Evolutionary conservation across 805 yeast genomes (phyloP).

Genomic region (Metschnikowia borealis): DNA sequence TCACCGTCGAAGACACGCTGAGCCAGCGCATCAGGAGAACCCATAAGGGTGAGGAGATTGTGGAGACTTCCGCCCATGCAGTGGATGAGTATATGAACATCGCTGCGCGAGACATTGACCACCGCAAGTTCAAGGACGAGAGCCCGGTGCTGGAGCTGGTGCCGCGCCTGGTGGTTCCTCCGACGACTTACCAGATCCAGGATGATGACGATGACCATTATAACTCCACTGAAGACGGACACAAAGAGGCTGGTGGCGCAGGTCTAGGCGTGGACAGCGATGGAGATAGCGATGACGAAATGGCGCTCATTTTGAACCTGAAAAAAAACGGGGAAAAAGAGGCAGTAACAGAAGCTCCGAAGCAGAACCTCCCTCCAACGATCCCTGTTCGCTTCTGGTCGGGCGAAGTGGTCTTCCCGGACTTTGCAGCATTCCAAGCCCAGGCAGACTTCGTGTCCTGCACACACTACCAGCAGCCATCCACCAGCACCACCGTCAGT

Average conservation of each 20-base stretch:
- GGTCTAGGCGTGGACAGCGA: not conserved
- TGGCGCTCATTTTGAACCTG: constrained; percentile 28
- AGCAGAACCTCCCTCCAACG: constrained; percentile 11
- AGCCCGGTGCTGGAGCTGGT: not conserved
- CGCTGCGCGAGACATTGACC: constrained; percentile 34
- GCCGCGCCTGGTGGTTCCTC: not conserved
- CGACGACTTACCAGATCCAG: constrained; percentile 13
- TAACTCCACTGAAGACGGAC: not conserved
- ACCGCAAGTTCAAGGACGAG: constrained; percentile 29
- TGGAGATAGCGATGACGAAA: constrained; percentile 27
- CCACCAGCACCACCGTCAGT: constrained; percentile 15
- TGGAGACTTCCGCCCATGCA: constrained; percentile 42
- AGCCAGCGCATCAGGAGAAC: constrained; percentile 69
- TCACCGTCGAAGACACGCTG: constrained; percentile 50
- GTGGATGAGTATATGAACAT: constrained; percentile 26
- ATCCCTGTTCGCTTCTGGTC: constrained; percentile 33
- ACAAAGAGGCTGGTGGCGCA: too few relatives aligned
- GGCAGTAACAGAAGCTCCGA: not conserved
- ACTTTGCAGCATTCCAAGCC: constrained; percentile 43
- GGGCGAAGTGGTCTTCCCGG: constrained; percentile 48
- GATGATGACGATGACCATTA: constrained; percentile 23
- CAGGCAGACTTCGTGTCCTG: constrained; percentile 36
- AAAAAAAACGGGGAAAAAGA: not conserved
- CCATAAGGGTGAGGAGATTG: constrained; percentile 84
- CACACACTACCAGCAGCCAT: constrained; percentile 21